phyloP scores from a whole-genome alignment of 1,284 basidiomycete species.

The Ceratobasidium sp. region DNA sequence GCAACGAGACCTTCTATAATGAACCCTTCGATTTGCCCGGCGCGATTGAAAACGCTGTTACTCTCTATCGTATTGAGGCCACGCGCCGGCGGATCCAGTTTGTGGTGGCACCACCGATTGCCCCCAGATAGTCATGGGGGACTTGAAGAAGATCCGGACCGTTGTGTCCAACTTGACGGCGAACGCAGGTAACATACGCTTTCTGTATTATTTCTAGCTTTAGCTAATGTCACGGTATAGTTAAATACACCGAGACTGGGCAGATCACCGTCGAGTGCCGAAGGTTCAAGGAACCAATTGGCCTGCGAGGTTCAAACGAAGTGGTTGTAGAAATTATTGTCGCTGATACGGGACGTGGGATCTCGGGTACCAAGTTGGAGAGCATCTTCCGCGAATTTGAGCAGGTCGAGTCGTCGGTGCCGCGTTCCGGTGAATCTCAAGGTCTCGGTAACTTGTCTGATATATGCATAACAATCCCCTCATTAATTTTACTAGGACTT shows the following conservation, averaged over 20 bases:
- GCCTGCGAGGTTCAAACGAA: slow-evolving; percentile 63
- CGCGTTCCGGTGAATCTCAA: slow-evolving; percentile 58
- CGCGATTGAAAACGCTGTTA: slow-evolving; percentile 78
- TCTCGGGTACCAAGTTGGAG: slow-evolving; percentile 78
- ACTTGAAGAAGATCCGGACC: slow-evolving; percentile 80
- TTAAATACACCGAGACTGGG: slow-evolving; percentile 81
- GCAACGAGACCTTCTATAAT: slow-evolving; percentile 82
- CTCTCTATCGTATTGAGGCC: slow-evolving; percentile 76
- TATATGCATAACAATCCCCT: background rate
- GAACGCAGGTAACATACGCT: too few species aligned
- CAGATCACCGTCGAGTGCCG: slow-evolving; percentile 75
- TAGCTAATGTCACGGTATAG: slow-evolving; percentile 57
- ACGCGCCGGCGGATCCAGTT: slow-evolving; percentile 76
- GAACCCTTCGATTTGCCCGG: slow-evolving; percentile 83
- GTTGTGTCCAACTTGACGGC: slow-evolving; percentile 87
- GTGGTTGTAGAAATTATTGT: slow-evolving; percentile 80
- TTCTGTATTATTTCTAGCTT: too few species aligned
- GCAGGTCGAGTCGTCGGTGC: slow-evolving; percentile 74
- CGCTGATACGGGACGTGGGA: slow-evolving; percentile 84
- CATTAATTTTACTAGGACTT: slow-evolving; percentile 63
- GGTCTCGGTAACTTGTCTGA: slow-evolving; percentile 66
- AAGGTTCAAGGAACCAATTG: slow-evolving; percentile 67
- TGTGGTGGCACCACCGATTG: slow-evolving; percentile 66
- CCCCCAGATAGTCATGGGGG: slow-evolving; percentile 75
- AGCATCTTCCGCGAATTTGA: slow-evolving; percentile 90